Evolutionary conservation across 2,329 filamentous ascomycete genomes (phyloP).

Genomic region (Colletotrichum aenigma): DNA sequence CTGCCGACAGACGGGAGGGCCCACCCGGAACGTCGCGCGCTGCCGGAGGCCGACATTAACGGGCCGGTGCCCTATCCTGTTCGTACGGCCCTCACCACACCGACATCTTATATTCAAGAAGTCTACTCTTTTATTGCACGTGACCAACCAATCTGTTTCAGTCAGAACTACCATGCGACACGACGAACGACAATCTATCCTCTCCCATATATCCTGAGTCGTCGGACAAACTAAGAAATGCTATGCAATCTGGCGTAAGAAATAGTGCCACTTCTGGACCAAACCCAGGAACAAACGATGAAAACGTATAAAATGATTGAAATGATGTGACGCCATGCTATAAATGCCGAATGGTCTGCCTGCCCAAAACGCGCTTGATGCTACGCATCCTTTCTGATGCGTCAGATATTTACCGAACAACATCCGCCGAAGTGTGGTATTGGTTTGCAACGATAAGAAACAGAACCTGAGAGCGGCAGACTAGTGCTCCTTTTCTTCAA

Average conservation of each 20-base stretch:
- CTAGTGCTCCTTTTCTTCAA: slow-evolving; percentile 60
- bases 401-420: background rate
- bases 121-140: background rate
- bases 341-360: background rate
- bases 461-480: rapidly evolving
- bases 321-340: background rate
- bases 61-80: too few relatives aligned
- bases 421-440: background rate
- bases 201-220: background rate
- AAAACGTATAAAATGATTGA: background rate
- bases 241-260: background rate
- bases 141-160: background rate
- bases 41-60: background rate
- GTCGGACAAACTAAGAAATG: background rate
- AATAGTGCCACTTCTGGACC: background rate
- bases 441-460: background rate
- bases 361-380: background rate
- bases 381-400: background rate
- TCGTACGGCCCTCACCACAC: too few relatives aligned
- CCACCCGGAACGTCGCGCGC: background rate
- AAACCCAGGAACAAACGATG: background rate
- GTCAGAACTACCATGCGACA: background rate
- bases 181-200: background rate
- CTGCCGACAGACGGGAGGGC: background rate
- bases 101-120: background rate